Evolutionary conservation across 179 eudicot species (phyloP).

Genomic region (Silene noctiflora): DNA sequence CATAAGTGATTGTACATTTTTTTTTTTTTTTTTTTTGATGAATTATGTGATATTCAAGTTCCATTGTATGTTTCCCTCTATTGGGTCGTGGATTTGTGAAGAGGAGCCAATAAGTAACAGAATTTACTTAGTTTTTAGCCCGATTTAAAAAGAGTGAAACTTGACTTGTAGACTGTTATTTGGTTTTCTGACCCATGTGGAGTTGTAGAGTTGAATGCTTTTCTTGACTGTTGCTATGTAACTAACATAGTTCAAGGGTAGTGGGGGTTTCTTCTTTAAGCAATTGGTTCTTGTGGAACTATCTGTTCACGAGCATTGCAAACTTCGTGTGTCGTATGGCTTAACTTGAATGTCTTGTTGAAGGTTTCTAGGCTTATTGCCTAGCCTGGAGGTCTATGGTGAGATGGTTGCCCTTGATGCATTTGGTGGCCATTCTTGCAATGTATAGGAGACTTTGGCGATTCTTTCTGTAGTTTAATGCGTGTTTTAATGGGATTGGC

Average conservation of each 20-base stretch:
- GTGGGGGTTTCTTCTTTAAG: slow-evolving; percentile 16
- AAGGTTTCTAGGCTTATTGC: slow-evolving; percentile 95
- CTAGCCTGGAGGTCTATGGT: slow-evolving; percentile 95
- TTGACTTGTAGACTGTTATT: neutral
- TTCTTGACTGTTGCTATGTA: neutral
- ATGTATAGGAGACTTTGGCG: slow-evolving; percentile 91
- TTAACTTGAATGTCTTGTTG: slow-evolving; percentile 93
- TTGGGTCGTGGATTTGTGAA: too few relatives aligned
- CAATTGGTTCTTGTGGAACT: slow-evolving; percentile 37
- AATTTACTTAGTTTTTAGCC: too few relatives aligned
- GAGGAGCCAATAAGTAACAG: too few relatives aligned
- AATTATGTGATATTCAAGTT: too few relatives aligned
- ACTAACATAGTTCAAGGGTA: slow-evolving; percentile 8
- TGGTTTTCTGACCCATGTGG: neutral
- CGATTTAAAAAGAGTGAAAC: neutral
- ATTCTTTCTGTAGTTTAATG: slow-evolving; percentile 86
- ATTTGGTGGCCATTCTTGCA: slow-evolving; percentile 76
- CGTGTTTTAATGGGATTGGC: slow-evolving; percentile 84
- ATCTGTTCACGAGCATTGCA: slow-evolving; percentile 35
- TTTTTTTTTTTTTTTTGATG: neutral
- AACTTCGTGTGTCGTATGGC: slow-evolving; percentile 44
- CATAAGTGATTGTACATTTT: too few relatives aligned
- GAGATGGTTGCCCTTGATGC: slow-evolving; percentile 94
- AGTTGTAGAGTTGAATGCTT: neutral
- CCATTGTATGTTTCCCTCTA: too few relatives aligned